These are phyloP conservation scores for Lactarius sanguifluus DNA, from an alignment of 768 basidiomycete genomes.

Conservation along the genomic window DNA sequence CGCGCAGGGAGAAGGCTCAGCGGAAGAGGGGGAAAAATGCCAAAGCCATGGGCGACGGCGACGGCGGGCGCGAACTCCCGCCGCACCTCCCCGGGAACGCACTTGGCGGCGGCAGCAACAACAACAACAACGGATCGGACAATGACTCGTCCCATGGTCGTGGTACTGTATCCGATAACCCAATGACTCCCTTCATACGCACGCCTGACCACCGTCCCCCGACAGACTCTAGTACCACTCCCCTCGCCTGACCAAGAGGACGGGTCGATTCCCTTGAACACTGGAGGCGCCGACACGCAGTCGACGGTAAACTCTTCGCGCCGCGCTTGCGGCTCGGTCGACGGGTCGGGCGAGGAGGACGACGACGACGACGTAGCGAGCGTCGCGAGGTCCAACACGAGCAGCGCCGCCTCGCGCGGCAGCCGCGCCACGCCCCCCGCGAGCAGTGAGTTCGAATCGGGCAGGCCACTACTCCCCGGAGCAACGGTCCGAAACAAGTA, in stretches of 20 bases:
- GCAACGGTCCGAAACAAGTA: not conserved
- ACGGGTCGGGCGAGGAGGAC: not conserved
- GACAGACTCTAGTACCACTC: not conserved
- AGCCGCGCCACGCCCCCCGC: not conserved
- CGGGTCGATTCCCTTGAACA: not conserved
- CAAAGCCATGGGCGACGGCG: not conserved
- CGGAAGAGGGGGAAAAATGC: not conserved
- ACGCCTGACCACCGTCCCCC: not conserved
- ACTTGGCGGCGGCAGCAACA: not conserved
- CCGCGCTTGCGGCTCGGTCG: not conserved
- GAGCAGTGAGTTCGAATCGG: not conserved
- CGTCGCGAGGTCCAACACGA: not conserved
- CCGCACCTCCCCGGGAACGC: not conserved
- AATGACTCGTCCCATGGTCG: not conserved
- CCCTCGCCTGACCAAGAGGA: not conserved
- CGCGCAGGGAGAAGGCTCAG: not conserved
- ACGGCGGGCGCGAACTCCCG: too few relatives aligned
- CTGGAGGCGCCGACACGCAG: not conserved
- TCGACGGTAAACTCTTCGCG: constrained; percentile 5
- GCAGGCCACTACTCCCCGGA: not conserved
- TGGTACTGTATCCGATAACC: not conserved
- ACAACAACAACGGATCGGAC: not conserved
- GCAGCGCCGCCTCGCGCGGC: not conserved
- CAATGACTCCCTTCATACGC: not conserved
- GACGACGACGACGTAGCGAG: not conserved